These are phyloP conservation scores for Aphanoascus verrucosus DNA, from an alignment of 2,329 filamentous ascomycete species.

Conservation along the genomic window DNA sequence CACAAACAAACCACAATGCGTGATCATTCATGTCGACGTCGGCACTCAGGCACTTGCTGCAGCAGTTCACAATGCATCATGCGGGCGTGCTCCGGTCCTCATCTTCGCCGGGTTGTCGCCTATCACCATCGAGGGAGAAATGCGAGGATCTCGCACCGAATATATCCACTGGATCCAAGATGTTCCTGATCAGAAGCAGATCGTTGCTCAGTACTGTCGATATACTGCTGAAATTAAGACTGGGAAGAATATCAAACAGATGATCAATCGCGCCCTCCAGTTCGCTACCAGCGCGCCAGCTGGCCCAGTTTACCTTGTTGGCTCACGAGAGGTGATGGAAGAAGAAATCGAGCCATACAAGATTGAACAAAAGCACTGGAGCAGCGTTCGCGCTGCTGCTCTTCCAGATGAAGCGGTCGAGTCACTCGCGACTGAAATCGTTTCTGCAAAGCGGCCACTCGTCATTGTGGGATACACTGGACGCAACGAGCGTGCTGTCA, in stretches of 20 bases:
- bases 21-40: conserved; percentile 72
- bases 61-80: conserved; percentile 68
- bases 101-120: conserved; percentile 71
- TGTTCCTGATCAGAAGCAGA: conserved; percentile 69
- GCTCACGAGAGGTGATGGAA: conserved; percentile 73
- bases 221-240: conserved; percentile 76
- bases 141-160: conserved; percentile 65
- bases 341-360: conserved; percentile 66
- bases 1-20: conserved; percentile 61
- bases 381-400: conserved; percentile 56
- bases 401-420: conserved; percentile 41
- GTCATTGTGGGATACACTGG: conserved; percentile 44
- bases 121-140: conserved; percentile 66
- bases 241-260: conserved; percentile 76
- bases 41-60: conserved; percentile 69
- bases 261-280: conserved; percentile 73
- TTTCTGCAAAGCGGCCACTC: conserved; percentile 39
- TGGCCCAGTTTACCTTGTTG: conserved; percentile 69
- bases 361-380: conserved; percentile 60
- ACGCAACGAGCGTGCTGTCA: conserved; percentile 35
- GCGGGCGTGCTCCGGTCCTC: conserved; percentile 61
- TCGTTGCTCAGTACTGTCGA: conserved; percentile 74
- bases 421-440: conserved; percentile 35
- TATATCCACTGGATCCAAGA: conserved; percentile 84
- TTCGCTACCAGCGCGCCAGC: conserved; percentile 68